Base-by-base conservation (phyloP, 2,329 filamentous ascomycete species). In the Aspergillus sp. region DNA sequence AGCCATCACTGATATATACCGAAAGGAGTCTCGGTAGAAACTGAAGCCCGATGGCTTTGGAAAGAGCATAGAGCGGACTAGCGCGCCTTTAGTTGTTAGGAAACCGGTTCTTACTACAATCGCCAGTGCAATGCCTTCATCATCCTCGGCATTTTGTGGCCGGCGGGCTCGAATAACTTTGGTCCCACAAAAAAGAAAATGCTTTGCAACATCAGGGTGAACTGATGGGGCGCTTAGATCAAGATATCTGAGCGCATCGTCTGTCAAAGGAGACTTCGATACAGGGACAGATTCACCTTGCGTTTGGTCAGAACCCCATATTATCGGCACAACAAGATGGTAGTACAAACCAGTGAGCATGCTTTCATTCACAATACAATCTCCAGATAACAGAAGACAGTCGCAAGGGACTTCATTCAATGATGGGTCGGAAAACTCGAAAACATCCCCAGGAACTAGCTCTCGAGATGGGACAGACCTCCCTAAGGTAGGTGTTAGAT, bases 281-380 rank as follows among this genome's bases (percentile, higher is more conserved):
- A 98, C 91, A 2, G 93, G 94, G 4, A 98, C 90, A 37, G 93
- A 97, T 74, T 98, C 93, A 49, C 91, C 86, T 80, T 47, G 33
- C 38, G 13, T 44, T 23, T 3, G 33, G 46, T 66, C 50, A 65
- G 60, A 33, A 44, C 32, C 22, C n/a, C 33, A 37, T 4, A 10
- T 27, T 17, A 4, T 6, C 7, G 10, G 9, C 7, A 30, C 12
- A 43, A 7, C 10, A 9, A 22, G 7, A 23, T 27, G 15, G 32
- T 13, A 43, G 9, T 19, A 53, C 62, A 54, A 62, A 78, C 75
- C 82, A 35, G 93, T 98, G 32, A 98, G 80, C 93, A 98, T 98
- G 71, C 93, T 97, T 70, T 98, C 93, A 61, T 98, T 98, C 55
- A 98, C 90, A 53, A 98, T 97, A 61, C 90, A 96, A 69, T 98